Conservation (phyloP, 306 rosid genomes). For the Abrus pulchellus region DNA sequence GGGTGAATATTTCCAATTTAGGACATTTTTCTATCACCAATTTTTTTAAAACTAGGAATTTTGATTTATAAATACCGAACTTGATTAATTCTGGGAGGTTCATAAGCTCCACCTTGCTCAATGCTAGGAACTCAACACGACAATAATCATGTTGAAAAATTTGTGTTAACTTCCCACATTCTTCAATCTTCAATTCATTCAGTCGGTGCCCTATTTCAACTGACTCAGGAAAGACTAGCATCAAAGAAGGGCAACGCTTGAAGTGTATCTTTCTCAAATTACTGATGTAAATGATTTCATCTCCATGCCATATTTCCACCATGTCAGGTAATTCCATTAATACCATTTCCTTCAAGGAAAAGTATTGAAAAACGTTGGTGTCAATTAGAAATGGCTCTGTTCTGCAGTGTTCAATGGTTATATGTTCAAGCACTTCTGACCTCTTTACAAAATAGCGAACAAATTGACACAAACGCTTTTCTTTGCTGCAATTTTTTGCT, state of each 20-base stretch:
- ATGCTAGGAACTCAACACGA: background rate
- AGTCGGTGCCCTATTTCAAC: background rate
- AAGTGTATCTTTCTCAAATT: background rate
- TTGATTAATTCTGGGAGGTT: background rate
- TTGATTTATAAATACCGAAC: rapidly evolving
- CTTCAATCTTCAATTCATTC: background rate
- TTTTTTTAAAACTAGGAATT: background rate
- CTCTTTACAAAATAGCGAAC: no score
- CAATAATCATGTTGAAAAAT: no score
- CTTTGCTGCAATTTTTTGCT: no score
- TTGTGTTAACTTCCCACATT: background rate
- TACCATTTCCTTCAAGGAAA: background rate
- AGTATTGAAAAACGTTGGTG: no score
- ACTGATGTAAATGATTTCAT: no score
- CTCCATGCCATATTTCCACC: background rate
- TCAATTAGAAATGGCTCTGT: background rate
- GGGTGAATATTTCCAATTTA: background rate
- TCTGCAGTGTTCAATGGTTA: background rate
- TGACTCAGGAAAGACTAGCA: rapidly evolving
- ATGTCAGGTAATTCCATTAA: background rate
- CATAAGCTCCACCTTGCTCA: background rate
- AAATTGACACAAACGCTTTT: no score
- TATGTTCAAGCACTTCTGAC: no score
- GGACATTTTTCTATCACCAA: constrained; percentile 1
- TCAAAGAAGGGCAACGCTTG: background rate